These are phyloP conservation scores for Rhazya stricta DNA, from an alignment of 257 asterid species.

Conservation along the genomic window DNA sequence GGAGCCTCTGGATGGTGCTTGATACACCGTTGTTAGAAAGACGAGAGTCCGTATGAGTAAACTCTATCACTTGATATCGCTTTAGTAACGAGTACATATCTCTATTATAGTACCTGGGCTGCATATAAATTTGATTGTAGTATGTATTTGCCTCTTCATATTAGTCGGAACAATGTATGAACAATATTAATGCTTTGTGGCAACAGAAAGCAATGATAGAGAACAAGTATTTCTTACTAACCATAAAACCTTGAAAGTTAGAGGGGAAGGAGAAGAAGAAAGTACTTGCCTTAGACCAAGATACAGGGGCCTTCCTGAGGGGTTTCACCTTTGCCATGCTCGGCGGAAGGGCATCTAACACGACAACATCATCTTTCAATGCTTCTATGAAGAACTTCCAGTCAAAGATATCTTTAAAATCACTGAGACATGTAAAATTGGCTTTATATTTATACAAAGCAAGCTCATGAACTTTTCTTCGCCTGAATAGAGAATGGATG, in stretches of 20 bases:
- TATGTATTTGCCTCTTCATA: too few species aligned
- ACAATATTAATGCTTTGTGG: too few species aligned
- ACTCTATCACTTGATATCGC: constrained; percentile 26
- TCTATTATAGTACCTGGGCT: constrained; percentile 38
- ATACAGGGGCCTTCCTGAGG: constrained; percentile 22
- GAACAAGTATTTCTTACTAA: too few species aligned
- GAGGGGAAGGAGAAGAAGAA: not conserved
- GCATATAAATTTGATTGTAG: too few species aligned
- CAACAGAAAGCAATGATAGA: too few species aligned
- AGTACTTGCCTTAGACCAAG: constrained; percentile 47
- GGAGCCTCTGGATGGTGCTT: constrained; percentile 31
- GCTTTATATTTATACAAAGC: constrained; percentile 8
- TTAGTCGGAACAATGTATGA: not conserved
- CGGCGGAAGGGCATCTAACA: constrained; percentile 34
- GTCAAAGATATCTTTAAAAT: constrained; percentile 42
- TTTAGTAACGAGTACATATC: constrained; percentile 23
- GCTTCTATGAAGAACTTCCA: constrained; percentile 33
- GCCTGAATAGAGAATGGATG: not conserved
- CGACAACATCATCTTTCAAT: constrained; percentile 31
- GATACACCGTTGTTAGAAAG: constrained; percentile 38
- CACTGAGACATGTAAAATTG: constrained; percentile 27
- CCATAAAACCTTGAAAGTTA: not conserved
- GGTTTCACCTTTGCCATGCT: constrained; percentile 20
- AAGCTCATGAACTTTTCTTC: not conserved
- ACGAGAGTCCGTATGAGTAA: constrained; percentile 35